phyloP scores from a whole-genome alignment of 2,329 filamentous ascomycete species.

The Diaporthe sp. region DNA sequence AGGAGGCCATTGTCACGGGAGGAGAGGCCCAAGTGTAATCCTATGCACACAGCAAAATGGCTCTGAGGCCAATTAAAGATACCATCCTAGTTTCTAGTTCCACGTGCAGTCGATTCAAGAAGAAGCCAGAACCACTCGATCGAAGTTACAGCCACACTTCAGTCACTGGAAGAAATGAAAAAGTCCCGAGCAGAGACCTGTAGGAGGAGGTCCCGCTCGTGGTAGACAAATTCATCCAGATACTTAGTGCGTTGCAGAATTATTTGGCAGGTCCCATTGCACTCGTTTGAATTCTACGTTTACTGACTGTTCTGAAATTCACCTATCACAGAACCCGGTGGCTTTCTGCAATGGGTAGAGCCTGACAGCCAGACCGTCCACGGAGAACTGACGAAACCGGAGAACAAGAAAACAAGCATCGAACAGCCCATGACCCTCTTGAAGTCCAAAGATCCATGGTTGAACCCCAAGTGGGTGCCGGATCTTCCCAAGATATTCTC shows the following conservation, averaged over 20 bases:
- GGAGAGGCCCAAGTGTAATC: too few relatives aligned
- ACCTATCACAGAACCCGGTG: neutral
- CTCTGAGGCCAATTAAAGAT: too few relatives aligned
- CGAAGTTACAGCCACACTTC: too few relatives aligned
- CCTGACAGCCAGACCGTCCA: neutral
- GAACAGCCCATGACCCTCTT: neutral
- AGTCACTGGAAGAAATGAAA: too few relatives aligned
- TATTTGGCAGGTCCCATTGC: neutral
- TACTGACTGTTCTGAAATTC: neutral
- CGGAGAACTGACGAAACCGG: neutral
- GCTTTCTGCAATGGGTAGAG: constrained; percentile 21
- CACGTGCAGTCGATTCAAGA: too few relatives aligned
- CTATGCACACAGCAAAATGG: too few relatives aligned
- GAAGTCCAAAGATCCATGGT: neutral
- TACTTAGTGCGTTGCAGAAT: neutral
- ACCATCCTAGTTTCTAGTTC: too few relatives aligned
- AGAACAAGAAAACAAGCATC: neutral
- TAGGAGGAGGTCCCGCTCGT: neutral
- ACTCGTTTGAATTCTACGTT: neutral
- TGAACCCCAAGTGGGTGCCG: neutral
- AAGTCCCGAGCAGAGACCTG: too few relatives aligned
- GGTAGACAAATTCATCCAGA: neutral
- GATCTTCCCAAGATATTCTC: neutral
- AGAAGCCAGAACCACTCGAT: too few relatives aligned
- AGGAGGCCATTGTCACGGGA: too few relatives aligned